Conservation (phyloP, 306 rosid genomes). For the Ochetophila trinervis region DNA sequence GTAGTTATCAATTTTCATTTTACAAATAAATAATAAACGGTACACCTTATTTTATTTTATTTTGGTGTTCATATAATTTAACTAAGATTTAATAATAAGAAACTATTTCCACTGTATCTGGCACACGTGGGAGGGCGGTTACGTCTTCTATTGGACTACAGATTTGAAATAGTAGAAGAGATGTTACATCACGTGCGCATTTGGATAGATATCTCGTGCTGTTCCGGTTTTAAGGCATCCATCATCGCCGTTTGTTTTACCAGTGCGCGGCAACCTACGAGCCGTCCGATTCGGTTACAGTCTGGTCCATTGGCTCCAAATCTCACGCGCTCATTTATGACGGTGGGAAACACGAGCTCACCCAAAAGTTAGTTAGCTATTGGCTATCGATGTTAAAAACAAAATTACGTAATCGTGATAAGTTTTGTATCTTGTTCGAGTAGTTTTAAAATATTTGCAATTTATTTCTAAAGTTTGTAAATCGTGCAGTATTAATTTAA, state of each 20-base stretch:
- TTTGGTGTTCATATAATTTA: too few relatives aligned
- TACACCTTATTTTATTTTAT: too few relatives aligned
- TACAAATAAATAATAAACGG: too few relatives aligned
- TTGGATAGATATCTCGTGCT: not conserved
- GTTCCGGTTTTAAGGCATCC: not conserved
- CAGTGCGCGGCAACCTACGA: slow-evolving; percentile 14
- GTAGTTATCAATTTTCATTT: not conserved
- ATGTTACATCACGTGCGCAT: not conserved
- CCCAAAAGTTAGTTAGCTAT: too few relatives aligned
- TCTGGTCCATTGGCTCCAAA: not conserved
- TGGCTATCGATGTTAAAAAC: too few relatives aligned
- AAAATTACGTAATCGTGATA: too few relatives aligned
- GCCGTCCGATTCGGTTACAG: slow-evolving; percentile 4
- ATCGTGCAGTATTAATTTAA: too few relatives aligned
- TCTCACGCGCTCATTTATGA: not conserved
- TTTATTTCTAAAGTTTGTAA: too few relatives aligned
- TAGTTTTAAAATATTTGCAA: too few relatives aligned
- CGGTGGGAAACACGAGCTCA: not conserved
- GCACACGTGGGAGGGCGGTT: slow-evolving; percentile 8
- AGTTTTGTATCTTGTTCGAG: too few relatives aligned
- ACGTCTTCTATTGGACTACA: not conserved
- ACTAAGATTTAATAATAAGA: too few relatives aligned
- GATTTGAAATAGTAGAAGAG: not conserved
- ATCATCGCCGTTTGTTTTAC: slow-evolving; percentile 20
- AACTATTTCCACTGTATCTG: too few relatives aligned